Base-by-base conservation (phyloP, 805 yeast species). In the Henningerozyma blattae region DNA sequence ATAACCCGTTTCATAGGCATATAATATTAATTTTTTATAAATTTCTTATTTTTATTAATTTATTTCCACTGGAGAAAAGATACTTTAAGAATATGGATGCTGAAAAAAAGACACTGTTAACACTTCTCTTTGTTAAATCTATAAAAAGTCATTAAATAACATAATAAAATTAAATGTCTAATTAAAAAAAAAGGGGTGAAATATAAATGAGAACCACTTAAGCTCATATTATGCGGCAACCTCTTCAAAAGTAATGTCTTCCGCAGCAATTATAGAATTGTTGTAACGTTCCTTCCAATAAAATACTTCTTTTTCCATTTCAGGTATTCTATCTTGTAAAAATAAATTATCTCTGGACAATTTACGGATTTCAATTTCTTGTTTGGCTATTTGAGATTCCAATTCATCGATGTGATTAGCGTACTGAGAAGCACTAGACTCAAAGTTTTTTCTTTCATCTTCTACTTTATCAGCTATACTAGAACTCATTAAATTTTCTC, bases 391-490 rank as follows among this genome's bases (percentile, higher is more conserved):
- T 17, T 63, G 61, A 31, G 56, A 55, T 36, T 64, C 71, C 43
- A 72, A 48, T 18, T 54, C 48, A 15, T 49, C 57, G n/a, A 70
- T 47, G n/a, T 58, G 64, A 30, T 53, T 64, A 44, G 56, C 68
- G 58, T 65, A 61, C 50, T 58, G 68, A 12, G 52, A 40, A 22
- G 76, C 62, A 37, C 70, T 70, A 30, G 65, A 62, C 40, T 73
- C 77, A 39, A 68, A 66, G 34, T 67, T 66, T 39, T 67, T 61
- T 46, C 72, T 74, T 42, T 78, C 86, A 33, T 69, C 75, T 39
- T 70, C 70, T 37, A 75, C 74, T 34, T 66, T 58, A 33, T 65
- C 63, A 25, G 72, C 62, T 17, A 72, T 65, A 30, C 61, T 62
- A 3, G 61, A 47, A 42, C 77, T 78, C 40, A 64, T 70, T 19